A percentile compares a stretch with the other conserved stretches of the same genome.
Evolutionary conservation across 2,329 filamentous ascomycete genomes (phyloP).

Genomic region (Chrysosphaeria jannelii): DNA sequence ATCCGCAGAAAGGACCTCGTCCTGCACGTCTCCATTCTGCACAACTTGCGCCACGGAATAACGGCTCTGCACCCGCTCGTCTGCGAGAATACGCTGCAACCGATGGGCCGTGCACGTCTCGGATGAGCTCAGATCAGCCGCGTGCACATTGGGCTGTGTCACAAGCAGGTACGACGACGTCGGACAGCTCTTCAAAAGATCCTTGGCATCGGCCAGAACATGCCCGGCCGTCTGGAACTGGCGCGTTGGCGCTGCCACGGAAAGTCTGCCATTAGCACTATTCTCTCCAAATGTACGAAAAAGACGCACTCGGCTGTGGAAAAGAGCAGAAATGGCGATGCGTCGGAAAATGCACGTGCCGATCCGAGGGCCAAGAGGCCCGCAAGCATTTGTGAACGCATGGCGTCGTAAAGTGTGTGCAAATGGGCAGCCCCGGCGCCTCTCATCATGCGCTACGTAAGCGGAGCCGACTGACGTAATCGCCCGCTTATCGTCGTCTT

Average conservation of each 20-base stretch:
- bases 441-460: too few species aligned
- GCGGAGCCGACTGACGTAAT: too few species aligned
- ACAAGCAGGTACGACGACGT: conserved; percentile 52
- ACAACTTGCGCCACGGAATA: conserved; percentile 27
- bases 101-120: conserved; percentile 21
- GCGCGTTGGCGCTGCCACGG: conserved; percentile 8
- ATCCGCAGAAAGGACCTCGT: too few species aligned
- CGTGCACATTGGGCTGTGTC: conserved; percentile 43
- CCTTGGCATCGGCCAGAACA: conserved; percentile 13
- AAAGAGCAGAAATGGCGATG: conserved; percentile 68
- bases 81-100: conserved; percentile 14
- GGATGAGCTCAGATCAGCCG: conserved; percentile 29
- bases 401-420: too few species aligned
- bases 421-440: too few species aligned
- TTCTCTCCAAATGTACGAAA: not conserved
- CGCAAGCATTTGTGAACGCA: conserved; percentile 23
- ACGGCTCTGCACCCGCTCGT: conserved; percentile 10
- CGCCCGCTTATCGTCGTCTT: too few species aligned
- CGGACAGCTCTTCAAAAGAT: conserved; percentile 34
- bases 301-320: conserved; percentile 47
- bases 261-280: conserved; percentile 8
- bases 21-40: conserved; percentile 5
- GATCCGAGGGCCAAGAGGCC: conserved; percentile 23
- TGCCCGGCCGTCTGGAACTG: conserved; percentile 19
- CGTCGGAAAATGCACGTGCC: conserved; percentile 49